Evolutionary conservation across 768 basidiomycete genomes (phyloP).

Genomic region (Trametes cinnabarina): DNA sequence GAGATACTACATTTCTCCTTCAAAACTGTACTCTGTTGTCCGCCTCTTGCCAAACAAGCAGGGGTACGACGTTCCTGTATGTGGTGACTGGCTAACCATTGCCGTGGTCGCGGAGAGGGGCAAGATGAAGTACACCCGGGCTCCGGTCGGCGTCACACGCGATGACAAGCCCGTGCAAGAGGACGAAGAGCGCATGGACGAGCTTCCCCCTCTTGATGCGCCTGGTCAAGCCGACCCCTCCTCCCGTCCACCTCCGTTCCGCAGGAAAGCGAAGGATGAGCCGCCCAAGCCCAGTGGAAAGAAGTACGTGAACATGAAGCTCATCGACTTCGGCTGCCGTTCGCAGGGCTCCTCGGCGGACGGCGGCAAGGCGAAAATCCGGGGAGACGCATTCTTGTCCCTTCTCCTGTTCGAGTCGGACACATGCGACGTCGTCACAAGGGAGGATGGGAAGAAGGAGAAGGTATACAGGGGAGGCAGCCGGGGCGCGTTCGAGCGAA

Average conservation of each 20-base stretch:
- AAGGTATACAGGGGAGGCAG: slow-evolving; percentile 87
- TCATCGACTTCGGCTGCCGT: slow-evolving; percentile 76
- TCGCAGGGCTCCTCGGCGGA: slow-evolving; percentile 50
- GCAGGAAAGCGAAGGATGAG: slow-evolving; percentile 35
- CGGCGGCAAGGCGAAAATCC: slow-evolving; percentile 53
- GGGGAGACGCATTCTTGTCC: slow-evolving; percentile 83
- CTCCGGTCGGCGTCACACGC: slow-evolving; percentile 53
- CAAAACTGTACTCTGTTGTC: slow-evolving; percentile 82
- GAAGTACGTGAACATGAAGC: slow-evolving; percentile 84
- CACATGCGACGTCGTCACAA: slow-evolving; percentile 52
- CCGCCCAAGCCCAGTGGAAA: slow-evolving; percentile 53
- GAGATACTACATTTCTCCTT: slow-evolving; percentile 87
- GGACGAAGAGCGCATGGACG: slow-evolving; percentile 23
- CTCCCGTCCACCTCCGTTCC: slow-evolving; percentile 4
- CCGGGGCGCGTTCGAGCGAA: slow-evolving; percentile 86
- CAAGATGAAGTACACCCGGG: slow-evolving; percentile 67
- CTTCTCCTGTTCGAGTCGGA: slow-evolving; percentile 90
- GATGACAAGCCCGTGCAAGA: slow-evolving; percentile 39
- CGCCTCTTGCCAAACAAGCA: slow-evolving; percentile 75
- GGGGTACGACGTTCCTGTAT: slow-evolving; percentile 87
- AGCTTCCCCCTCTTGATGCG: slow-evolving; percentile 19
- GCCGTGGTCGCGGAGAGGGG: slow-evolving; percentile 93
- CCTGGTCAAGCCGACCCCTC: slow-evolving; percentile 6
- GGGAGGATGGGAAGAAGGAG: slow-evolving; percentile 50
- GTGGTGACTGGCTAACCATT: slow-evolving; percentile 93